Evolutionary conservation across 2,329 filamentous ascomycete genomes (phyloP), one percentile per base, ranked within the genome.

Genomic region (Corynespora cassiicola): DNA sequence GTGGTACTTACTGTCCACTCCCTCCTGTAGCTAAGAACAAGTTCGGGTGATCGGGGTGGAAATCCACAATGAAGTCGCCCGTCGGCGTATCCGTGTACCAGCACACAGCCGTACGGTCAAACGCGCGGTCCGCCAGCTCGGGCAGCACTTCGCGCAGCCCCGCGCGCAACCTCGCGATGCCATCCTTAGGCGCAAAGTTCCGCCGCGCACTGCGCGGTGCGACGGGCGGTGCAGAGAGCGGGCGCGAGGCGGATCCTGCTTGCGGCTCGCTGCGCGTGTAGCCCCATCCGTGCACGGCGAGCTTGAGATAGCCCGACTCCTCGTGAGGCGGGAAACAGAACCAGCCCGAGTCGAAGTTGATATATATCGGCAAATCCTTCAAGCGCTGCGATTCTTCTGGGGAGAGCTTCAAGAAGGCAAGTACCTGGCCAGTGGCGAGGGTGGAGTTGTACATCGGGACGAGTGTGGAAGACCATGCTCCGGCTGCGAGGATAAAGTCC

Each of bases 21-120:
- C 81, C 82, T 3, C 81, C 82, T 0, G 81, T 84, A 0, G 80
- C 80, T 16, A 86, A 54, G 54, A 86, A 85, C 4, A 85, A 66
- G 10, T 77, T 75, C 39, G 74, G 61, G 65, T 80, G 80, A 11
- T 74, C 68, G 0, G 86, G 86, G 55, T 89, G 85, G 64, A 84
- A 83, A 56, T 84, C 80, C 44, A 88, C 75, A 37, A 90, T 75
- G 71, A 87, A 90, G 59, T 90, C 82, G 15, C 81, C 86, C 12
- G 80, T 81, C 6, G 81, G 76, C 53, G 86, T 90, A 69, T 90
- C 86, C 5, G 82, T 82, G 63, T 90, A 90, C 86, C 86, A 90
- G 70, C 86, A 90, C 36, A 89, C 69, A 16, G 84, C 75, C 2
- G 82, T 85, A 36, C 74, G 72, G 41, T 70, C 69, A 70, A 87